Percentiles rank a stretch among this genome's conserved stretches.
Conservation (phyloP, 106 monocot species). For the Acorus calamus region DNA sequence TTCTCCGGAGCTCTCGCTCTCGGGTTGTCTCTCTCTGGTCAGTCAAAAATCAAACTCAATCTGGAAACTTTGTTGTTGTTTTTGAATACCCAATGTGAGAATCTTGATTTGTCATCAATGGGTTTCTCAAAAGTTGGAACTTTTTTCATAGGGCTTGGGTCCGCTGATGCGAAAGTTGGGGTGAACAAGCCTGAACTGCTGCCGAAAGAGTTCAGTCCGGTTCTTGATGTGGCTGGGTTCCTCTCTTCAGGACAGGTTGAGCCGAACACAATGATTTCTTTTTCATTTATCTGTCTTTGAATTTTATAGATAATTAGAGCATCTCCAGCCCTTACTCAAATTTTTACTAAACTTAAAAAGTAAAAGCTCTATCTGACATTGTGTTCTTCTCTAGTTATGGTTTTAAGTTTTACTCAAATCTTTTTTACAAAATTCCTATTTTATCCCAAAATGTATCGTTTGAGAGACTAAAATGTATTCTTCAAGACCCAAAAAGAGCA, state of each 20-base stretch:
- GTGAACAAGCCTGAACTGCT: conserved; percentile 91
- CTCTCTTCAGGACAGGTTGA: conserved; percentile 82
- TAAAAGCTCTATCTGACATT: no score
- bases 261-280: background rate
- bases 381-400: no score
- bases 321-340: no score
- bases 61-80: background rate
- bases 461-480: no score
- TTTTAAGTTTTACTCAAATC: no score
- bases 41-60: background rate
- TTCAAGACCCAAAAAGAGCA: no score
- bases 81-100: background rate
- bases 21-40: background rate
- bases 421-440: no score
- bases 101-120: background rate
- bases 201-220: conserved; percentile 78
- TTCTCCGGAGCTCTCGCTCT: background rate
- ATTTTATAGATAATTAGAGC: no score
- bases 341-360: no score
- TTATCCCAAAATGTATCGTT: no score
- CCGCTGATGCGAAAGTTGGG: conserved; percentile 70
- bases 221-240: conserved; percentile 90
- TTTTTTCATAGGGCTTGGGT: conserved; percentile 27
- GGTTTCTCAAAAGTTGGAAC: background rate
- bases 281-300: background rate